A percentile compares a stretch with the other conserved stretches of the same genome.
These are phyloP conservation scores for Talaromyces proteolyticus DNA, from an alignment of 495 filamentous ascomycete genomes.

Conservation along the genomic window DNA sequence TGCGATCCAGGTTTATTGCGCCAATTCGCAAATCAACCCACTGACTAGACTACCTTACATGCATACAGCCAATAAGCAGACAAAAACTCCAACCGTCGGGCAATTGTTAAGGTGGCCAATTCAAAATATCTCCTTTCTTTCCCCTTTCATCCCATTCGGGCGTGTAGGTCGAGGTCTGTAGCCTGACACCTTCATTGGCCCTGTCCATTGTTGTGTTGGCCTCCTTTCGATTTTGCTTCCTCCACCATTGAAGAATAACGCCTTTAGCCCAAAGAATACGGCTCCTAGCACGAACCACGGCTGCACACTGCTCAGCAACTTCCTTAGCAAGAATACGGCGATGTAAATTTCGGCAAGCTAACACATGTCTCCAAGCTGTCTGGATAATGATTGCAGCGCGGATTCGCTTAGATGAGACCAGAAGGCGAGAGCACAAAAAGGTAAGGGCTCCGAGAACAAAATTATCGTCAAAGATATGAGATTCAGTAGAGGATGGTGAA, in stretches of 20 bases:
- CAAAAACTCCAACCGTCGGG: background rate
- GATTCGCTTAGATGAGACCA: constrained; percentile 39
- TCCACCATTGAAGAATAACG: constrained; percentile 44
- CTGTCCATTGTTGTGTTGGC: background rate
- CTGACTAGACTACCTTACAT: background rate
- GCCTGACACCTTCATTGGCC: background rate
- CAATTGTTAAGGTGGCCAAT: background rate
- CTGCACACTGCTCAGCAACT: constrained; percentile 41
- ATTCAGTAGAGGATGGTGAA: constrained; percentile 22
- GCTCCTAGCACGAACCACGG: constrained; percentile 33
- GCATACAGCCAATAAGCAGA: background rate
- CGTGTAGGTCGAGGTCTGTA: background rate
- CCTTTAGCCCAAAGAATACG: constrained; percentile 44
- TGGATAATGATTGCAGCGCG: constrained; percentile 43
- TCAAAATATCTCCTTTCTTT: background rate
- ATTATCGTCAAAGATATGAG: constrained; percentile 36
- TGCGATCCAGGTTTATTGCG: background rate
- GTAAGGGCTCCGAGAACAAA: constrained; percentile 51
- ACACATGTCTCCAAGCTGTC: constrained; percentile 30
- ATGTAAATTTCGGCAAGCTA: constrained; percentile 16
- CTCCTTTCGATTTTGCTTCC: constrained; percentile 8
- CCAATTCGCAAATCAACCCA: background rate
- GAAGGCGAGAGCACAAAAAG: constrained; percentile 58
- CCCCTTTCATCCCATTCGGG: background rate
- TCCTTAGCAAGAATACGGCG: constrained; percentile 34